Base-by-base conservation (phyloP, 2,329 filamentous ascomycete genomes). In the Didymella keratinophila region DNA sequence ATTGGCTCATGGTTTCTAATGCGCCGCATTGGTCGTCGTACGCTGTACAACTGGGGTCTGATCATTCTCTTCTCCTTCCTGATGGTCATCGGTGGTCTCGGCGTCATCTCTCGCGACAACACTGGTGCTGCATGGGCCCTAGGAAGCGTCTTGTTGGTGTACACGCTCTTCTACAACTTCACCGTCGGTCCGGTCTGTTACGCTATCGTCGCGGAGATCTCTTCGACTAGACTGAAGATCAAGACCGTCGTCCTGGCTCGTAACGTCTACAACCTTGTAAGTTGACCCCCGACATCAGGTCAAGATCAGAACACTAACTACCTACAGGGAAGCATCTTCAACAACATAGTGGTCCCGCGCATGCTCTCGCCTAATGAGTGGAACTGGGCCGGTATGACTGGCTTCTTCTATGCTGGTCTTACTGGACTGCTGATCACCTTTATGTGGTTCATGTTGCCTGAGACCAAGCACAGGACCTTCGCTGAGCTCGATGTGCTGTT, bases 111-210 rank as follows among this genome's bases (percentile, higher is more conserved):
- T 0, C 78, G 78, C 0, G 44, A 58, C n/a, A 68, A 69, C 56
- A 79, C 84, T 0, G 69, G 78, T 0, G 83, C 90, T 63, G 62
- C 67, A 23, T 75, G 71, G 71, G 67, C 60, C 20, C 62, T 70
- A 18, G 73, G 69, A 27, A 65, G 65, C 21, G 58, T 73, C 52
- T 44, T 73, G 28, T 59, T 75, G 28, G 57, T 73, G 27, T 73
- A 68, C 51, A 70, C 92, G 0, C 79, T 93, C 45, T 86, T 89
- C 71, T 97, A 96, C 78, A 90, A 96, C 75, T 82, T 92, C 45
- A 90, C 90, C 0, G 92, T 96, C 41, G 93, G 93, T 27, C 94
- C 92, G 0, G 91, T 96, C 7, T 92, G 90, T 76, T 97, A 95
- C 78, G 93, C 91, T 0, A 85, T 96, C 8, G 92, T 96, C 3